phyloP scores from a whole-genome alignment of 2,329 filamentous ascomycete genomes.

The Sphaerulina populicola region DNA sequence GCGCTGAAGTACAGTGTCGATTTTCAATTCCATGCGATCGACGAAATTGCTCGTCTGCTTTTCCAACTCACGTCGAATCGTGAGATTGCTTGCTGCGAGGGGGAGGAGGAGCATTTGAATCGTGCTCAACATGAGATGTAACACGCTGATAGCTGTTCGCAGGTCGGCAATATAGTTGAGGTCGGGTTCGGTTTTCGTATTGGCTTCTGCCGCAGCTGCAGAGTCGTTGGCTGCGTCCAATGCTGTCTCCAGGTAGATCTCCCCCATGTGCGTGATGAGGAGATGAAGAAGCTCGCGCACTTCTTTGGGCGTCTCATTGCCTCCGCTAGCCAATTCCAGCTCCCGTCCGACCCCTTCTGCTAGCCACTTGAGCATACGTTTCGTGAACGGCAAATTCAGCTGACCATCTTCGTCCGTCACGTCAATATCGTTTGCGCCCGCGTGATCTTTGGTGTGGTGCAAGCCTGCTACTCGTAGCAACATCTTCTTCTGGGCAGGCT shows the following conservation, averaged over 20 bases:
- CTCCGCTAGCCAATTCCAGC: constrained; percentile 71
- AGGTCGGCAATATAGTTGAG: constrained; percentile 72
- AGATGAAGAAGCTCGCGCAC: constrained; percentile 76
- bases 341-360: constrained; percentile 89
- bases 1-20: constrained; percentile 60
- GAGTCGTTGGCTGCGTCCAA: constrained; percentile 64
- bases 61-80: constrained; percentile 81
- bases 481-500: constrained; percentile 79
- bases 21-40: constrained; percentile 74
- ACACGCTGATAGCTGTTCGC: constrained; percentile 74
- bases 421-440: constrained; percentile 51
- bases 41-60: constrained; percentile 67
- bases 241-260: constrained; percentile 62
- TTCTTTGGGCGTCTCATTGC: constrained; percentile 86
- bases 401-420: constrained; percentile 83
- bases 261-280: constrained; percentile 77
- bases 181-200: constrained; percentile 73
- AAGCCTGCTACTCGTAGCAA: constrained; percentile 83
- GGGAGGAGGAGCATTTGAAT: constrained; percentile 85
- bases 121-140: constrained; percentile 87
- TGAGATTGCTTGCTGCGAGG: constrained; percentile 80
- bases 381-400: constrained; percentile 77
- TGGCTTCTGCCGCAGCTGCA: constrained; percentile 65
- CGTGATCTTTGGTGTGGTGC: constrained; percentile 55
- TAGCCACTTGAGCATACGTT: constrained; percentile 95